These are phyloP conservation scores for Xerocomellus chrysenteron DNA, from an alignment of 768 basidiomycete species.

Conservation along the genomic window DNA sequence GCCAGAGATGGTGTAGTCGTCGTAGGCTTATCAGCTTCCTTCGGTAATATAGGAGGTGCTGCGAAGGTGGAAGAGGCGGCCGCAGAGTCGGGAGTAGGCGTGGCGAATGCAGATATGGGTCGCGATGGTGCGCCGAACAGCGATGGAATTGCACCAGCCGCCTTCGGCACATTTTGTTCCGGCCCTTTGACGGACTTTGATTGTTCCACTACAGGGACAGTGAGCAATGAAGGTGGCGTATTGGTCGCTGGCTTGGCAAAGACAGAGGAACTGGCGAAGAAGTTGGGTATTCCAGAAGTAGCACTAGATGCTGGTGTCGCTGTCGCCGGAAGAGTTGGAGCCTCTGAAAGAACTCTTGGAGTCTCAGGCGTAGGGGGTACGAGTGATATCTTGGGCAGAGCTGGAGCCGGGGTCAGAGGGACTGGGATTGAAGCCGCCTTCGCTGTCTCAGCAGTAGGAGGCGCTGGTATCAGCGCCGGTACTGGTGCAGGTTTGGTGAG, in stretches of 20 bases:
- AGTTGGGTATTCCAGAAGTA: constrained; percentile 51
- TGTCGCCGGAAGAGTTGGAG: constrained; percentile 1
- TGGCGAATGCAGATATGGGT: constrained; percentile 3
- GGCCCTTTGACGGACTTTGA: constrained; percentile 3
- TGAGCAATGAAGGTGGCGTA: constrained; percentile 24
- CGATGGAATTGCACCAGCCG: constrained; percentile 4
- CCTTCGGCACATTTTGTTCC: constrained; percentile 3
- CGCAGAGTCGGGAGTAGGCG: constrained; percentile 1
- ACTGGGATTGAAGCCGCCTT: constrained; percentile 15
- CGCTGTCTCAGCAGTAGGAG: constrained; percentile 13
- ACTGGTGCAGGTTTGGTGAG: constrained; percentile 40
- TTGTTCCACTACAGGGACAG: constrained; percentile 11
- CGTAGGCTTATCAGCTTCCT: constrained; percentile 18
- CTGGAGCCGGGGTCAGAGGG: constrained; percentile 11
- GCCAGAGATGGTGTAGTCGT: constrained; percentile 4
- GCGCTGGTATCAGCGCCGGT: constrained; percentile 5
- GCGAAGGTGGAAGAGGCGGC: constrained; percentile 4
- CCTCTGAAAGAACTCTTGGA: constrained; percentile 16
- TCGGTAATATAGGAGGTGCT: constrained; percentile 10
- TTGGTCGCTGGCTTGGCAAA: constrained; percentile 39
- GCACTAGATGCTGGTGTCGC: constrained; percentile 2
- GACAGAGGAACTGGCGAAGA: constrained; percentile 56
- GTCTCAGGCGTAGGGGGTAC: constrained; percentile 28
- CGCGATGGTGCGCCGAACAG: constrained; percentile 12
- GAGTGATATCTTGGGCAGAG: constrained; percentile 23